These are phyloP conservation scores for Trametes cinnabarina DNA, from an alignment of 768 basidiomycete species.

Conservation along the genomic window DNA sequence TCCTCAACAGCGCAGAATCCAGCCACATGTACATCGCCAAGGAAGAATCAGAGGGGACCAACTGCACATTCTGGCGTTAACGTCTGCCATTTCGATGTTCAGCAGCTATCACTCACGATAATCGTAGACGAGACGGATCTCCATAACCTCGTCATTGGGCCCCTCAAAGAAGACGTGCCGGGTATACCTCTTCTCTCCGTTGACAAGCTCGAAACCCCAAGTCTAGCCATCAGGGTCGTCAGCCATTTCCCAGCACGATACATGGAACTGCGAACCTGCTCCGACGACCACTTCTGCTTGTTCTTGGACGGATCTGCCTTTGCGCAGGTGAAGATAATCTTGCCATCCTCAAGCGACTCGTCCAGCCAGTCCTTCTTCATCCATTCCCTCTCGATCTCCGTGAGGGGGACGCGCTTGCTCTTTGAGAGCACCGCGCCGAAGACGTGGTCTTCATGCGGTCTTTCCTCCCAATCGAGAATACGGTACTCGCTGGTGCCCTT, in stretches of 20 bases:
- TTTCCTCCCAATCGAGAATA: constrained; percentile 54
- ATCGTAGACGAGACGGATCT: constrained; percentile 61
- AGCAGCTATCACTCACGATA: constrained; percentile 50
- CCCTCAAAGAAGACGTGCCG: constrained; percentile 65
- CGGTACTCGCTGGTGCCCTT: constrained; percentile 56
- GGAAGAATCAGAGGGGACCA: constrained; percentile 15
- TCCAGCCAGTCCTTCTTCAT: constrained; percentile 44
- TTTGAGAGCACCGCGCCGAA: constrained; percentile 58
- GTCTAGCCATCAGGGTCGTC: constrained; percentile 27
- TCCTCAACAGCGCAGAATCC: not conserved
- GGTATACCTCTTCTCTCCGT: constrained; percentile 58
- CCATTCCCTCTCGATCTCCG: constrained; percentile 34
- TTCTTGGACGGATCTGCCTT: constrained; percentile 67
- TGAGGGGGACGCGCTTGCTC: constrained; percentile 29
- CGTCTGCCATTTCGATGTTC: not conserved
- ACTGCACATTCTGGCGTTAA: not conserved
- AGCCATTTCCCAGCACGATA: constrained; percentile 11
- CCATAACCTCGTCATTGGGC: constrained; percentile 54
- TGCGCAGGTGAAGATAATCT: constrained; percentile 37
- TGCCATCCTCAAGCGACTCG: constrained; percentile 36
- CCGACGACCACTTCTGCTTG: constrained; percentile 54
- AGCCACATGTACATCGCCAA: not conserved
- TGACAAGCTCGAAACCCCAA: constrained; percentile 65
- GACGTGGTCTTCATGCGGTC: constrained; percentile 52
- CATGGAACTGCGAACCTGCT: no score